phyloP scores from a whole-genome alignment of 2,329 filamentous ascomycete genomes.

The Graphilbum fragrans region DNA sequence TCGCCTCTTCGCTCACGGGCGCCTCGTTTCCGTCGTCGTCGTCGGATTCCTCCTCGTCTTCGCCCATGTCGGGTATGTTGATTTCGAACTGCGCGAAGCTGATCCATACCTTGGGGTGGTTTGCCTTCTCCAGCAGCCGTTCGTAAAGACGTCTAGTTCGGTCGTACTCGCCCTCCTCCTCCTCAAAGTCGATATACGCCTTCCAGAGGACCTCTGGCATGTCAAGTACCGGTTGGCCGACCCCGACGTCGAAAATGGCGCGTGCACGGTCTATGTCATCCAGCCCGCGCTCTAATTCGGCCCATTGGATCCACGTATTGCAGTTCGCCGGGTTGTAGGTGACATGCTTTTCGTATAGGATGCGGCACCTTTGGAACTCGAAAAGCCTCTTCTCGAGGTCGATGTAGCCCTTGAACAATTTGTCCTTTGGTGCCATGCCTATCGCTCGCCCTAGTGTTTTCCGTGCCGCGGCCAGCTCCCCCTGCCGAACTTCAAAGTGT shows the following conservation, averaged over 20 bases:
- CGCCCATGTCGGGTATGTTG: conserved; percentile 53
- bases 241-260: conserved; percentile 84
- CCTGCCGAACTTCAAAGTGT: conserved; percentile 84
- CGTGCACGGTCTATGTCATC: conserved; percentile 81
- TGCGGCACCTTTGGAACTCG: conserved; percentile 85
- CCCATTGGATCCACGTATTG: conserved; percentile 93
- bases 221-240: conserved; percentile 71
- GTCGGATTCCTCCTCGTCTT: conserved; percentile 42
- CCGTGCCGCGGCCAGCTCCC: conserved; percentile 64
- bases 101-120: conserved; percentile 98
- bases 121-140: conserved; percentile 83
- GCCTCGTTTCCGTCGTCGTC: conserved; percentile 52
- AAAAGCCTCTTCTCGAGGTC: conserved; percentile 87
- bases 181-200: conserved; percentile 96
- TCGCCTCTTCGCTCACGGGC: conserved; percentile 71
- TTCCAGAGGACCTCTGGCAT: conserved; percentile 99
- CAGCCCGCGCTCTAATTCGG: conserved; percentile 80
- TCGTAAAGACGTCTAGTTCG: conserved; percentile 75
- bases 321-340: conserved; percentile 85
- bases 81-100: conserved; percentile 98
- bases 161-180: conserved; percentile 86
- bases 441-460: conserved; percentile 86
- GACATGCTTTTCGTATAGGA: conserved; percentile 85
- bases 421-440: conserved; percentile 92
- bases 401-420: conserved; percentile 86